Evolutionary conservation across 2,329 filamentous ascomycete genomes (phyloP), one percentile per base, ranked within the genome.

Genomic region (Monascus ruber): DNA sequence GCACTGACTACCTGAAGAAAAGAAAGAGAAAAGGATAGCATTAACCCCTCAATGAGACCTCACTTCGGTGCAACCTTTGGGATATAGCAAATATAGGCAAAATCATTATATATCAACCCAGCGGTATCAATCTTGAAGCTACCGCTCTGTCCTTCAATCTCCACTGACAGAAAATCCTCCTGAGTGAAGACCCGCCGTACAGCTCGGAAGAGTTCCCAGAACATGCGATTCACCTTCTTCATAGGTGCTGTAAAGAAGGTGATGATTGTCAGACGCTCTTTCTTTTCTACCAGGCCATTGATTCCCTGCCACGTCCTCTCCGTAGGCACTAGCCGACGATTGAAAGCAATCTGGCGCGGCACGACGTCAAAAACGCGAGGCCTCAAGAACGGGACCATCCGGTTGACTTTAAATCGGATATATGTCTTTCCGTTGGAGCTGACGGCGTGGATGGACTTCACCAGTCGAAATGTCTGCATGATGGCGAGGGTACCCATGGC

Each of bases 401-500:
- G 53, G 25, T 60, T 57, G 26, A 66, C 58, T 5, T 47, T 48
- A 38, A 66, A 61, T 24, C 49, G 52, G 33, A 66, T 48, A 29
- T 53, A 44, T 17, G 57, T 54, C 38, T 56, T 49, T 8, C 53
- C 54, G 24, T 58, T 45, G 26, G 47, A 40, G 33, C 48, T 50
- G 42, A 81, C 59, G 9, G 78, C 68, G 26, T 70, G 72, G 52
- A 83, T 76, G 32, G 59, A 61, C 38, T 68, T 69, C 47, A 85
- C 70, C 36, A 84, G 66, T 38, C 71, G 69, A 25, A 66, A 58
- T 5, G 79, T 75, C 51, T 76, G 72, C 40, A 73, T 54, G 33
- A 81, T 55, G 47, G 83, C 74, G 44, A 73, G 73, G 34, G 71
- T 71, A 42, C 78, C 81, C 56, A 81, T 69, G 31, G 63, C 65